Conservation (phyloP, 441 rosid species). For the Isatis lusitanica region DNA sequence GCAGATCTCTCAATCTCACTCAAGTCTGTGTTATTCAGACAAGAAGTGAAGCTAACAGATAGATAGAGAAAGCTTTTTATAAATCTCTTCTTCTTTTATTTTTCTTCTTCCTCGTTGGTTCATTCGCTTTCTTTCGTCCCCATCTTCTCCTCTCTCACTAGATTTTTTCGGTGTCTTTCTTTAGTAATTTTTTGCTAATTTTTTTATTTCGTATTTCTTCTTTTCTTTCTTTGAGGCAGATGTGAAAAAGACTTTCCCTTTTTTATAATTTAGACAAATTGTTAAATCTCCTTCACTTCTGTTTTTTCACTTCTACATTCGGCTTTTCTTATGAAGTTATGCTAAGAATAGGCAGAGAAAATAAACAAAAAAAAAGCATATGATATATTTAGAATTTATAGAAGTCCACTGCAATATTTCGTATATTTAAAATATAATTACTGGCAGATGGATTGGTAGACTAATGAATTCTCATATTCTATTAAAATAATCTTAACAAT, state of each 20-base stretch:
- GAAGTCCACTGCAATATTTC: neutral
- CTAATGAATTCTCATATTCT: no score
- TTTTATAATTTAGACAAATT: slow-evolving; percentile 23
- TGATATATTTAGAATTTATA: neutral
- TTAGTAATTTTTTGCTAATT: neutral
- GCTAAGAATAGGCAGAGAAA: neutral
- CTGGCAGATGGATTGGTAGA: neutral
- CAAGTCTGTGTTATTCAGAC: slow-evolving; percentile 27
- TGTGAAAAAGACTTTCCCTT: slow-evolving; percentile 17
- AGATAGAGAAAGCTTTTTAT: neutral
- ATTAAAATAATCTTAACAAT: neutral
- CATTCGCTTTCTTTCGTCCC: slow-evolving; percentile 23
- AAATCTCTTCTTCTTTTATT: neutral
- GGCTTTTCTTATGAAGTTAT: neutral
- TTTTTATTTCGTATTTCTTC: neutral
- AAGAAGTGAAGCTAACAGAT: slow-evolving; percentile 27
- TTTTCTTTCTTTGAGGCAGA: neutral
- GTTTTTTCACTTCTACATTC: neutral
- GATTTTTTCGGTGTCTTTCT: neutral
- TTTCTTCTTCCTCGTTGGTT: slow-evolving; percentile 10
- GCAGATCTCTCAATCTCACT: slow-evolving; percentile 28
- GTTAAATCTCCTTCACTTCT: neutral
- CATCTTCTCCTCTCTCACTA: slow-evolving; percentile 4
- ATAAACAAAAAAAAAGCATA: neutral
- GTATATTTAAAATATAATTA: no score